These are phyloP conservation scores for Phytophthora agathidicida DNA, from an alignment of 352 stramenopile species.

Conservation along the genomic window DNA sequence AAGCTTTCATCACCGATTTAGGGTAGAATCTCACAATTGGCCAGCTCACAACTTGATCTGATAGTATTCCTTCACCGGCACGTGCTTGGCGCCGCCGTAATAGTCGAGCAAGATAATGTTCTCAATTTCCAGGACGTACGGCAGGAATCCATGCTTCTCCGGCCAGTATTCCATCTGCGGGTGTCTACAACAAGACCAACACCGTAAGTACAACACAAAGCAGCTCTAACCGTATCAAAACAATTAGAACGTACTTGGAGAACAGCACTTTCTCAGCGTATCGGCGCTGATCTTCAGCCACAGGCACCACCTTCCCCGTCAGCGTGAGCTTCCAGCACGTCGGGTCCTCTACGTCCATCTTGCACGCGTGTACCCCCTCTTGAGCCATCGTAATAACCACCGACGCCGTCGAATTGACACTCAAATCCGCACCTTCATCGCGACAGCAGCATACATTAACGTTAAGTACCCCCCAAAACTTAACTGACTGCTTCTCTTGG, in stretches of 20 bases:
- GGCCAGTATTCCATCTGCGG: constrained; percentile 76
- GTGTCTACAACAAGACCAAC: constrained; percentile 40
- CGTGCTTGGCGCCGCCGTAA: constrained; percentile 74
- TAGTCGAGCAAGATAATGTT: constrained; percentile 74
- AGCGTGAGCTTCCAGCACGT: constrained; percentile 78
- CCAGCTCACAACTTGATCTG: constrained; percentile 45
- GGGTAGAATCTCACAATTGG: no score
- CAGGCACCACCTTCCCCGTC: constrained; percentile 55
- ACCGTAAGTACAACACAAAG: background rate
- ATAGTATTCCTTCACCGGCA: constrained; percentile 73
- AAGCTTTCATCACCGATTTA: no score
- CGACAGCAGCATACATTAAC: background rate
- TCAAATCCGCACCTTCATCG: constrained; percentile 48
- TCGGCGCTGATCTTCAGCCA: constrained; percentile 42
- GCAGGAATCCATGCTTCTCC: constrained; percentile 55
- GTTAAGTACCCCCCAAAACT: background rate
- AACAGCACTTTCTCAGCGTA: constrained; percentile 68
- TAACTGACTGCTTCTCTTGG: no score
- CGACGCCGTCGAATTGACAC: constrained; percentile 55
- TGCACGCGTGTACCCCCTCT: constrained; percentile 51
- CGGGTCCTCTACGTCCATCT: constrained; percentile 73
- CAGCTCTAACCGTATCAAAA: background rate
- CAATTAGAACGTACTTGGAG: constrained; percentile 56
- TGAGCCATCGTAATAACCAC: constrained; percentile 71
- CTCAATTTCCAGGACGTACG: constrained; percentile 62